Evolutionary conservation across 768 basidiomycete genomes (phyloP).

Genomic region (Megacollybia marginata): DNA sequence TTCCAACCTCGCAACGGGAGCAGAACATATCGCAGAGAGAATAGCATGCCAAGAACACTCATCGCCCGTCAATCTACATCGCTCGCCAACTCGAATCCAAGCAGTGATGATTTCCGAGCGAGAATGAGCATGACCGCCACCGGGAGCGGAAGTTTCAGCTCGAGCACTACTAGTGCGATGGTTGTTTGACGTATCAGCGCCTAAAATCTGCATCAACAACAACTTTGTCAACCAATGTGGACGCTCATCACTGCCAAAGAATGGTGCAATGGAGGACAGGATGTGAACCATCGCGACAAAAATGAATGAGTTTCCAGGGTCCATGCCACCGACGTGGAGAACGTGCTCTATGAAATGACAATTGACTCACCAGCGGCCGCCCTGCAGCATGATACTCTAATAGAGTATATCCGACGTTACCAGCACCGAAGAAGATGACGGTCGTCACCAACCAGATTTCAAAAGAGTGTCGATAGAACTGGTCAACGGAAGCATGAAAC

Average conservation of each 20-base stretch:
- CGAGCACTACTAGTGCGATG: slow-evolving; percentile 7
- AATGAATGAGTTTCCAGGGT: no score
- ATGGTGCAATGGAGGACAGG: no score
- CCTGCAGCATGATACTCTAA: slow-evolving; percentile 68
- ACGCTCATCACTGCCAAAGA: slow-evolving; percentile 62
- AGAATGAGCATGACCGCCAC: slow-evolving; percentile 51
- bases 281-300: no score
- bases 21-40: slow-evolving; percentile 58
- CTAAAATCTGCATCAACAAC: slow-evolving; percentile 63
- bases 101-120: slow-evolving; percentile 65
- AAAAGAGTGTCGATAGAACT: slow-evolving; percentile 71
- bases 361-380: slow-evolving; percentile 35
- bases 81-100: slow-evolving; percentile 70
- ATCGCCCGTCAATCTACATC: slow-evolving; percentile 66
- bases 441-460: slow-evolving; percentile 76
- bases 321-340: no score
- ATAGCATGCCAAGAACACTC: slow-evolving; percentile 78
- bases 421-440: slow-evolving; percentile 68
- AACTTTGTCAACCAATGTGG: slow-evolving; percentile 81
- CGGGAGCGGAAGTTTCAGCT: not conserved
- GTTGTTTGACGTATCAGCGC: slow-evolving; percentile 40
- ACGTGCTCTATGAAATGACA: no score
- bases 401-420: slow-evolving; percentile 64
- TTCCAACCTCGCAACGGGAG: slow-evolving; percentile 68
- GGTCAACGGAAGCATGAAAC: slow-evolving; percentile 70